Base-by-base conservation (phyloP, 768 basidiomycete genomes). In the Xerocomus spinulosus region DNA sequence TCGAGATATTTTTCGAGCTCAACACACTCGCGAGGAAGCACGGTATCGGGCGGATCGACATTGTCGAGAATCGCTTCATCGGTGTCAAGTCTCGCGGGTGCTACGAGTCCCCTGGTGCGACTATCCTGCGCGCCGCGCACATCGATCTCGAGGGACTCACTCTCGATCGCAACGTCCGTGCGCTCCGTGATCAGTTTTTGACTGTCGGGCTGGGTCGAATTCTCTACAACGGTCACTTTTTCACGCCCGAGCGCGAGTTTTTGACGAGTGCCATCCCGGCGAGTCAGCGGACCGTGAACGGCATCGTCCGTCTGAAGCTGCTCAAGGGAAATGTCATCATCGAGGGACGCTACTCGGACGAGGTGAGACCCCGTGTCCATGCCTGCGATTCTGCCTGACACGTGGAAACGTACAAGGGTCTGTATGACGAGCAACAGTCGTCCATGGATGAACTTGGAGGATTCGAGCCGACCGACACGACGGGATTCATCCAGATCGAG, bases 61-160 rank as follows among this genome's bases (percentile, higher is more conserved):
- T 99, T 61, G 96, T 99, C 63, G 95, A 99, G 75, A 99, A 99
- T 76, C 81, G 96, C 45, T 99, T 96, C 75, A 97, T 98, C 66
- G 96, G 96, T 48, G 96, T 99, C 65, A 99, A 98, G 71, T 92
- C 90, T 40, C 90, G 96, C 26, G 96, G 96, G n/a, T 99, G 96
- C 74, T 99, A 99, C 75, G 96, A 99, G 70, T 87, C 89, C 2
- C 96, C 96, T 14, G 96, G 86, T 5, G 96, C 92, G 20, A 96
- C 94, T 42, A 97, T 98, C 72, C 77, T 99, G 39, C 90, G 96
- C 51, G 83, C 78, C 14, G 95, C 96, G 7, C 96, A 98, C 73
- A 76, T 99, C 69, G 96, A 99, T 58, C 72, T 99, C 57, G 96
- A 98, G 69, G 96, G 96, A 36, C 80, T 99, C 45, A 96, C 93